Conservation (phyloP, 176 grass and related monocot species). For the Aegilops tauschii region DNA sequence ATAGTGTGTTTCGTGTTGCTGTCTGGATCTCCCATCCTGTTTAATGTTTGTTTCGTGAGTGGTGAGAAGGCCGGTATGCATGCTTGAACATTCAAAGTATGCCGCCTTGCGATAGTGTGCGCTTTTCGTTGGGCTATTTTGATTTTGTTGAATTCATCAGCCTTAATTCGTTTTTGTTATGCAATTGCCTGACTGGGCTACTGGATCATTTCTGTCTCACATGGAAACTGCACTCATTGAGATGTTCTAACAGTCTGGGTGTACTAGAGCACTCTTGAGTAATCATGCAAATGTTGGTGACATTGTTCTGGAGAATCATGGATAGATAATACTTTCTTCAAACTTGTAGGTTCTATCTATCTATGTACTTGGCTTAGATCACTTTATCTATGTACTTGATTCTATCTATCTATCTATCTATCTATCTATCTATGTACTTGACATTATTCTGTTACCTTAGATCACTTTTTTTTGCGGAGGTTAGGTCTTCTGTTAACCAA, state of each 20-base stretch:
- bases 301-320: neutral
- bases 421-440: neutral
- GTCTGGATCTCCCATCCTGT: neutral
- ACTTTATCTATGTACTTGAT: no score
- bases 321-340: neutral
- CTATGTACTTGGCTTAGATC: neutral
- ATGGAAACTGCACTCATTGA: neutral
- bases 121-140: neutral
- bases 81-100: neutral
- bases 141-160: neutral
- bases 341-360: conserved; percentile 1
- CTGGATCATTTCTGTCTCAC: neutral
- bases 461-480: no score
- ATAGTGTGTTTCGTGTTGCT: no score
- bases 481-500: neutral
- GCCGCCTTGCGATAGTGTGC: neutral
- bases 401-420: neutral
- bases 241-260: neutral
- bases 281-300: neutral
- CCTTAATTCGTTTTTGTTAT: neutral
- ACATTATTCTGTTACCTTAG: neutral
- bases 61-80: neutral
- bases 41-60: neutral
- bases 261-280: neutral
- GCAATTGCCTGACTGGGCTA: neutral